A percentile compares a stretch with the other conserved stretches of the same genome.
Evolutionary conservation across 2,329 filamentous ascomycete species (phyloP).

Genomic region (Diaporthe nobilis): DNA sequence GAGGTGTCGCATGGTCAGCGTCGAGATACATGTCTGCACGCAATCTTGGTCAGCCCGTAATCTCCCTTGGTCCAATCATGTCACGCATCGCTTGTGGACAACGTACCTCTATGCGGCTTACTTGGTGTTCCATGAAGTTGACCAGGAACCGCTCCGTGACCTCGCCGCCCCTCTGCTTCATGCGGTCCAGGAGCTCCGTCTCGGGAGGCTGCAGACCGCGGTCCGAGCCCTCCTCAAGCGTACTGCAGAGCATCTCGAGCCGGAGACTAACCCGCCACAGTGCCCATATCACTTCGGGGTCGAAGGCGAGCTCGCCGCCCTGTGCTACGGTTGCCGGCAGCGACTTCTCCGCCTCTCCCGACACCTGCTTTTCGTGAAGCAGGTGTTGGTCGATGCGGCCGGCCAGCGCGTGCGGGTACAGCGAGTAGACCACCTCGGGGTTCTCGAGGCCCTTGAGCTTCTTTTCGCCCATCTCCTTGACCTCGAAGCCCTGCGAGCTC

Average conservation of each 20-base stretch:
- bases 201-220: slow-evolving; percentile 82
- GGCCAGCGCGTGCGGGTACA: slow-evolving; percentile 91
- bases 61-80: neutral
- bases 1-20: slow-evolving; percentile 84
- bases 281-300: slow-evolving; percentile 88
- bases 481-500: slow-evolving; percentile 93
- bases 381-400: slow-evolving; percentile 82
- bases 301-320: slow-evolving; percentile 79
- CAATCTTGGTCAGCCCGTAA: slow-evolving; percentile 3
- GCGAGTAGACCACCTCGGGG: slow-evolving; percentile 93
- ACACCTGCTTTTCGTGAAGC: slow-evolving; percentile 58
- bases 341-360: slow-evolving; percentile 61
- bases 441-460: slow-evolving; percentile 98
- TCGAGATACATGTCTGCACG: slow-evolving; percentile 82
- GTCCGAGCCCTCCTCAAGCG: slow-evolving; percentile 79
- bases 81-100: slow-evolving; percentile 38
- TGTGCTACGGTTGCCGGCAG: slow-evolving; percentile 72
- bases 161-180: slow-evolving; percentile 79
- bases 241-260: slow-evolving; percentile 93
- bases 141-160: slow-evolving; percentile 90
- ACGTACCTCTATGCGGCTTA: slow-evolving; percentile 93
- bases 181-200: slow-evolving; percentile 82
- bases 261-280: slow-evolving; percentile 91
- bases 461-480: slow-evolving; percentile 92
- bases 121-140: slow-evolving; percentile 94